phyloP scores from a whole-genome alignment of 225 moss, liverwort and hornwort genomes.

The Straminergon stramineum region DNA sequence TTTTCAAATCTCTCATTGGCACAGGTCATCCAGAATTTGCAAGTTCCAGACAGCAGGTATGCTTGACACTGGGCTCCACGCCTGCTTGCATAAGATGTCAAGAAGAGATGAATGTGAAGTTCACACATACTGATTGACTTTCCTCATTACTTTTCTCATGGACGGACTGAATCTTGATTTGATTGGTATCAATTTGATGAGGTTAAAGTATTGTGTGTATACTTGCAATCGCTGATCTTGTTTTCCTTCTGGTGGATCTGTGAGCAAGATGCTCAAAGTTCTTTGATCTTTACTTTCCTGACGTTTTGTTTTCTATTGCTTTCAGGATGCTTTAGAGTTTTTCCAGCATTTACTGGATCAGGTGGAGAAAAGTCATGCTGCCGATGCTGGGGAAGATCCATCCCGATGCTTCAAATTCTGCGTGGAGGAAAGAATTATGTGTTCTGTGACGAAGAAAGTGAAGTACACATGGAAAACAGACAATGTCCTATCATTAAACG shows the following conservation, averaged over 20 bases:
- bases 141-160: background rate
- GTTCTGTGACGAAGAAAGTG: slow-evolving; percentile 69
- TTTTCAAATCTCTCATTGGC: slow-evolving; percentile 91
- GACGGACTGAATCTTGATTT: background rate
- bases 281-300: background rate
- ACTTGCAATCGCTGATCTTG: background rate
- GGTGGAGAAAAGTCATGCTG: slow-evolving; percentile 52
- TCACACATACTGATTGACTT: background rate
- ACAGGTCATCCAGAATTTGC: slow-evolving; percentile 87
- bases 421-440: slow-evolving; percentile 81
- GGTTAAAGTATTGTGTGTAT: background rate
- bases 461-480: slow-evolving; percentile 68
- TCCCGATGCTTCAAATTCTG: slow-evolving; percentile 80
- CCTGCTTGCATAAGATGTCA: background rate
- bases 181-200: background rate
- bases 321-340: slow-evolving; percentile 89
- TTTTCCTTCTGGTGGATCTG: background rate
- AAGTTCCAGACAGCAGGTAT: slow-evolving; percentile 73
- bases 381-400: slow-evolving; percentile 46
- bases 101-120: background rate
- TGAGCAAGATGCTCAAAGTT: background rate
- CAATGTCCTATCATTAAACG: slow-evolving; percentile 74
- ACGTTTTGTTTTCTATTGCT: background rate
- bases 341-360: slow-evolving; percentile 85
- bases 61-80: background rate